phyloP scores from a whole-genome alignment of 495 filamentous ascomycete genomes.

The Daldinia vernicosa region DNA sequence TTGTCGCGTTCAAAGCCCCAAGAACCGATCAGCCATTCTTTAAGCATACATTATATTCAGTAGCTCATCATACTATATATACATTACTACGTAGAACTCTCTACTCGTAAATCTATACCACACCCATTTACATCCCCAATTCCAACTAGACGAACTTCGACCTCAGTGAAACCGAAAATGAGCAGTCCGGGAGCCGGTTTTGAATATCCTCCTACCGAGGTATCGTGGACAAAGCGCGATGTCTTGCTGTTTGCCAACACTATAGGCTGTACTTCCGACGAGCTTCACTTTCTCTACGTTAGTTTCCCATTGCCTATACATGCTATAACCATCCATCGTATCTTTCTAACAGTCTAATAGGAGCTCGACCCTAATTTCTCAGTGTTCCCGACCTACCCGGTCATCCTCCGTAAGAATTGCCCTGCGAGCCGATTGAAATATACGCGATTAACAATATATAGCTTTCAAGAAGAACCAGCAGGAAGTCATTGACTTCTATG shows the following conservation, averaged over 20 bases:
- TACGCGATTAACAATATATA: conserved; percentile 39
- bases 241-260: conserved; percentile 85
- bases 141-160: background rate
- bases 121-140: background rate
- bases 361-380: conserved; percentile 84
- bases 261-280: conserved; percentile 83
- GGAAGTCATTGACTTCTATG: conserved; percentile 90
- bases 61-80: background rate
- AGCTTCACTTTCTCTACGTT: conserved; percentile 91
- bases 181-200: conserved; percentile 76
- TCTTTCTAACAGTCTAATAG: conserved; percentile 52
- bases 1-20: background rate
- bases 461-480: conserved; percentile 81
- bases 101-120: background rate
- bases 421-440: conserved; percentile 1
- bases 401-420: conserved; percentile 73
- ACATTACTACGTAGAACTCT: background rate
- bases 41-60: background rate
- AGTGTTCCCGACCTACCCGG: conserved; percentile 87
- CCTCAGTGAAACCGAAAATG: conserved; percentile 45
- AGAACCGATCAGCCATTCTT: background rate
- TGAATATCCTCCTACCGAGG: conserved; percentile 75
- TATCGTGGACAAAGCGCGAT: conserved; percentile 88
- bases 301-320: conserved; percentile 25
- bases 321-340: background rate